Evolutionary conservation across 345 rosid species (phyloP).

Genomic region (Noccaea caerulescens): DNA sequence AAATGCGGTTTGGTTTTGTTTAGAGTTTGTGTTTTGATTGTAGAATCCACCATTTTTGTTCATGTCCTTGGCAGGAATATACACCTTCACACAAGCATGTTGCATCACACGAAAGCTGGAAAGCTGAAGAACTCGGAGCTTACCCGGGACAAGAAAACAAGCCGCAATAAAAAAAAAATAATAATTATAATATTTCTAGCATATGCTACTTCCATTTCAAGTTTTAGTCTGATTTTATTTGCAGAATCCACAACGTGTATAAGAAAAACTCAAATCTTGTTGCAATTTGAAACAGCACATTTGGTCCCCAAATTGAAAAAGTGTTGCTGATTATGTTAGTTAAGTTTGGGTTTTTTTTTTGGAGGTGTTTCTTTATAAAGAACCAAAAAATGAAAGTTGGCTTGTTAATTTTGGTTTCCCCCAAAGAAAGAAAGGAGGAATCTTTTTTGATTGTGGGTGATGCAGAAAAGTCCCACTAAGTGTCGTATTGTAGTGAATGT

Average conservation of each 20-base stretch:
- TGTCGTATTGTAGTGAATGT: constrained; percentile 39
- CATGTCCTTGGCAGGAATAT: constrained; percentile 59
- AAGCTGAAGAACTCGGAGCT: constrained; percentile 68
- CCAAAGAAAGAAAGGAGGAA: constrained; percentile 36
- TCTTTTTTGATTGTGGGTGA: constrained; percentile 40
- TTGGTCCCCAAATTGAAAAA: constrained; percentile 27
- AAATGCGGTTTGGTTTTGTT: not conserved
- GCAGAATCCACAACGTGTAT: constrained; percentile 32
- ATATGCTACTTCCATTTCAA: constrained; percentile 32
- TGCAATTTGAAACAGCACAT: constrained; percentile 32
- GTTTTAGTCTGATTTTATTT: constrained; percentile 32
- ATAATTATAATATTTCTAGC: constrained; percentile 8
- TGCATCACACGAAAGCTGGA: constrained; percentile 95
- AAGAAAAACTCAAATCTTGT: constrained; percentile 36
- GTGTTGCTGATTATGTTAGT: constrained; percentile 27
- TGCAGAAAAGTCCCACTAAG: constrained; percentile 40
- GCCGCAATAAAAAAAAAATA: constrained; percentile 11
- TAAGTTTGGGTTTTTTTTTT: constrained; percentile 19
- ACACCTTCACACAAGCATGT: constrained; percentile 72
- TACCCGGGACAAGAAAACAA: constrained; percentile 52
- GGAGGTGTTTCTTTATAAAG: not conserved
- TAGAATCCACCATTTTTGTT: not conserved
- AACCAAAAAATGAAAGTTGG: constrained; percentile 15
- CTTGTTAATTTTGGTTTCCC: constrained; percentile 4
- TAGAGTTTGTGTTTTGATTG: constrained; percentile 1